Percentiles rank a stretch among this genome's conserved stretches.
These are phyloP conservation scores for Saprolegnia parasitica DNA, from an alignment of 352 stramenopile species.

Conservation along the genomic window DNA sequence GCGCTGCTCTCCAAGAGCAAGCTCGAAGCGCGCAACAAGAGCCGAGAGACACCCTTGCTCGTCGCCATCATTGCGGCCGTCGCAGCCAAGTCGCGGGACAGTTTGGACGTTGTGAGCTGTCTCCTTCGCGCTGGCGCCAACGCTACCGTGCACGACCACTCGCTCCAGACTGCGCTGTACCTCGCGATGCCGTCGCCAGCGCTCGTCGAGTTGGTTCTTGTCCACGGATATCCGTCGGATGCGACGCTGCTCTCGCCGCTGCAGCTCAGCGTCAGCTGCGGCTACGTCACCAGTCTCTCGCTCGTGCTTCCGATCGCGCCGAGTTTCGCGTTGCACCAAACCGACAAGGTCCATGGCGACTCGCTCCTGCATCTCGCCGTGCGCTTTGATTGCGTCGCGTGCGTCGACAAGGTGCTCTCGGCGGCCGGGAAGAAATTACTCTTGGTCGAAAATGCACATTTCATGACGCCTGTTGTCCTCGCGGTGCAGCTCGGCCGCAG, in stretches of 20 bases:
- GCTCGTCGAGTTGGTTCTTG: constrained; percentile 1
- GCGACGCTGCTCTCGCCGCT: constrained; percentile 8
- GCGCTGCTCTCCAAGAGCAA: constrained; percentile 20
- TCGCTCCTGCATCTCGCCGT: constrained; percentile 12
- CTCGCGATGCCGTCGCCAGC: not conserved
- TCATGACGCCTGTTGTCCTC: constrained; percentile 26
- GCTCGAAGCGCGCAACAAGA: constrained; percentile 17
- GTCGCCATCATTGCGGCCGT: not conserved
- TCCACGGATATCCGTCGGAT: constrained; percentile 19
- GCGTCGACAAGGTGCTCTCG: not conserved
- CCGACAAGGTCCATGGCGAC: constrained; percentile 15
- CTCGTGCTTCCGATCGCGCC: constrained; percentile 7
- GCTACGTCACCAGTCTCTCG: not conserved
- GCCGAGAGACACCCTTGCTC: constrained; percentile 17
- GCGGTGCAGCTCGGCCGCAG: constrained; percentile 14
- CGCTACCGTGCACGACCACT: constrained; percentile 5
- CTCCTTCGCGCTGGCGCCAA: constrained; percentile 9
- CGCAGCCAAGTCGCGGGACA: not conserved
- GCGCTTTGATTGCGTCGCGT: not conserved
- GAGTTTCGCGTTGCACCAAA: not conserved
- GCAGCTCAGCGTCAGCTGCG: not conserved
- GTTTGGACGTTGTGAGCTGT: not conserved
- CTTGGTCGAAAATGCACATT: constrained; percentile 4
- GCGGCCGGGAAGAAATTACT: constrained; percentile 8
- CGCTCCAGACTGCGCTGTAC: constrained; percentile 9